These are phyloP conservation scores for Daldinia grandis DNA, from an alignment of 495 filamentous ascomycete species.

Conservation along the genomic window DNA sequence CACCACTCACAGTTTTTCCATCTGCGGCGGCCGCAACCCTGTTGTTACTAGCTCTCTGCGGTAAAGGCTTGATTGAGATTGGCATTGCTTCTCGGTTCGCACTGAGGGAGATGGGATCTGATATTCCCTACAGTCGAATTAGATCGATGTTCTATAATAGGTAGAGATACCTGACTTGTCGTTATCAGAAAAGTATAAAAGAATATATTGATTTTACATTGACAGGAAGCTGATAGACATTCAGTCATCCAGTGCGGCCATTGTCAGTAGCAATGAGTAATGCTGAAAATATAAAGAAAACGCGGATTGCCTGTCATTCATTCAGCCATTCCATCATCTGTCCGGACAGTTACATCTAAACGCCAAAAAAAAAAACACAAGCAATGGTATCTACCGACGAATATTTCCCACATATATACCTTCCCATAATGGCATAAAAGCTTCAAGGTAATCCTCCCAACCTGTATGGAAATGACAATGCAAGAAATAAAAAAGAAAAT, in stretches of 20 bases:
- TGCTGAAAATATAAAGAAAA: not conserved
- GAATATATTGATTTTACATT: not conserved
- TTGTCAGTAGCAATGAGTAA: not conserved
- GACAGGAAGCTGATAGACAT: not conserved
- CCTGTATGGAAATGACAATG: constrained; percentile 11
- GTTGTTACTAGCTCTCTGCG: not conserved
- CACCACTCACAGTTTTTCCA: constrained; percentile 32
- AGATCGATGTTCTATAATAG: no score
- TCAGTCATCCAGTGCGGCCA: not conserved
- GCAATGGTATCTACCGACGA: constrained; percentile 40
- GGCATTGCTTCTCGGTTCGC: not conserved
- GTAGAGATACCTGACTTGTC: no score
- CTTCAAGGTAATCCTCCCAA: constrained; percentile 8
- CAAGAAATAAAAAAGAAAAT: not conserved
- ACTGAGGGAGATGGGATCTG: not conserved
- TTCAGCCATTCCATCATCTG: not conserved
- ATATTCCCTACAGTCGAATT: not conserved
- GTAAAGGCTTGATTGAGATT: not conserved
- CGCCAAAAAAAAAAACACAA: constrained; percentile 19
- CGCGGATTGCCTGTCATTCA: not conserved
- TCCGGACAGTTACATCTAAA: constrained; percentile 24
- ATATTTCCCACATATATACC: constrained; percentile 28
- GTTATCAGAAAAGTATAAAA: not conserved
- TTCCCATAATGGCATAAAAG: constrained; percentile 19
- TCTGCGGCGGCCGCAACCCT: not conserved